Percentiles rank a stretch among this genome's conserved stretches.
Conservation (phyloP, 441 rosid genomes). For the Adansonia madagascariensis region DNA sequence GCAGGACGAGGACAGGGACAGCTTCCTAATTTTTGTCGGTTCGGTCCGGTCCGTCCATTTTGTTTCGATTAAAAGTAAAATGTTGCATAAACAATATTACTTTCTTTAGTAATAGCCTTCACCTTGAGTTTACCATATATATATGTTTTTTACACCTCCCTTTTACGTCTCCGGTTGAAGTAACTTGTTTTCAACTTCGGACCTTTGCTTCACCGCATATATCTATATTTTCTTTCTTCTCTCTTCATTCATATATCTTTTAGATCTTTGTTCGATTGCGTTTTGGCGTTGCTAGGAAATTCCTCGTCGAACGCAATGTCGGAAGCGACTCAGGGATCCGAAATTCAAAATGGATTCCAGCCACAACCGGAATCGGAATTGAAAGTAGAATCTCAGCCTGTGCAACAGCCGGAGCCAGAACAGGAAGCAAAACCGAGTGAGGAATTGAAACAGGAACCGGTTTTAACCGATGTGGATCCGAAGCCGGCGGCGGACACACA, state of each 20-base stretch:
- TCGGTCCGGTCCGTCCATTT: too few species aligned
- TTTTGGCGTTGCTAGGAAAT: conserved; percentile 15
- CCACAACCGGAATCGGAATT: conserved; percentile 26
- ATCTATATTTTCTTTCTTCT: conserved; percentile 28
- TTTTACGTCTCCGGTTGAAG: neutral
- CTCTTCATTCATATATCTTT: conserved; percentile 15
- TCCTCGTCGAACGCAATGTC: conserved; percentile 38
- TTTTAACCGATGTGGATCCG: conserved; percentile 27
- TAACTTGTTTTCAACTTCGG: neutral
- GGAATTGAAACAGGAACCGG: conserved; percentile 28
- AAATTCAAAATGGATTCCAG: conserved; percentile 48
- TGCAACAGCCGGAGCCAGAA: conserved; percentile 24
- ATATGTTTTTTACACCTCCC: neutral
- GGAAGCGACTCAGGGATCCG: conserved; percentile 44
- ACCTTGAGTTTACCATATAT: neutral
- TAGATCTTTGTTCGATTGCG: conserved; percentile 26
- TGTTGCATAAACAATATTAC: too few species aligned
- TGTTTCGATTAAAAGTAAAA: too few species aligned
- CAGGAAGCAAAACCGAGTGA: conserved; percentile 22
- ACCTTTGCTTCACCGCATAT: neutral
- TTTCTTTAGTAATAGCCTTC: neutral
- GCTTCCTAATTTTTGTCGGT: too few species aligned
- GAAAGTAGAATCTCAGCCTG: conserved; percentile 25
- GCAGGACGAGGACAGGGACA: too few species aligned
- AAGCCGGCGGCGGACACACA: conserved; percentile 39